Evolutionary conservation across 108 stramenopile species (phyloP).

Genomic region (Schizochytrium sp.): DNA sequence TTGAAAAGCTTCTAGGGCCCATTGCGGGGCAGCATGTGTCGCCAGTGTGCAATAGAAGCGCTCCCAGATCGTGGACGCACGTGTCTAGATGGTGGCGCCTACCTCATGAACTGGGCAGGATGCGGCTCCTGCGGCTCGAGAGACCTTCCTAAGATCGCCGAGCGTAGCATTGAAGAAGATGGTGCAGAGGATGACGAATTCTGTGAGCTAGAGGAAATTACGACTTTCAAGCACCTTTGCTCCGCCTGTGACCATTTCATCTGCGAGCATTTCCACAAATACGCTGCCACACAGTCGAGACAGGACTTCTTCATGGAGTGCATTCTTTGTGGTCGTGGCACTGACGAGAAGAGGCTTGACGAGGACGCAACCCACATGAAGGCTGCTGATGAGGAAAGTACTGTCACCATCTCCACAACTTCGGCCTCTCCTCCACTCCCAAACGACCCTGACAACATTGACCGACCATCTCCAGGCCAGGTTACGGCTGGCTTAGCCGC

Average conservation of each 20-base stretch:
- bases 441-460: not conserved
- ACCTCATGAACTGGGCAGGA: conserved; percentile 31
- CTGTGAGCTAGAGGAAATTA: conserved; percentile 4
- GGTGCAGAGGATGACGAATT: conserved; percentile 7
- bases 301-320: conserved; percentile 45
- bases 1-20: not conserved
- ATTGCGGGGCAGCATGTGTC: conserved; percentile 5
- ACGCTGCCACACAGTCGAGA: not conserved
- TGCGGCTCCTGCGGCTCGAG: conserved; percentile 31
- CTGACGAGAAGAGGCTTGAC: not conserved
- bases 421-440: not conserved
- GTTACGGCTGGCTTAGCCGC: conserved; percentile 12
- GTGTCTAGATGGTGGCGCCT: conserved; percentile 46
- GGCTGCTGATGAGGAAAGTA: not conserved
- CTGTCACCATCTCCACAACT: too few relatives aligned
- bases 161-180: not conserved
- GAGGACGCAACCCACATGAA: not conserved
- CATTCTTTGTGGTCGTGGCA: conserved; percentile 52
- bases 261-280: conserved; percentile 57
- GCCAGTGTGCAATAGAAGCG: conserved; percentile 26
- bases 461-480: not conserved
- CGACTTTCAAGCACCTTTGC: conserved; percentile 8
- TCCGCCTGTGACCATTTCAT: conserved; percentile 17
- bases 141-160: not conserved
- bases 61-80: conserved; percentile 46